These are phyloP conservation scores for Verticillium dahliae DNA, from an alignment of 2,329 filamentous ascomycete species.

Conservation along the genomic window DNA sequence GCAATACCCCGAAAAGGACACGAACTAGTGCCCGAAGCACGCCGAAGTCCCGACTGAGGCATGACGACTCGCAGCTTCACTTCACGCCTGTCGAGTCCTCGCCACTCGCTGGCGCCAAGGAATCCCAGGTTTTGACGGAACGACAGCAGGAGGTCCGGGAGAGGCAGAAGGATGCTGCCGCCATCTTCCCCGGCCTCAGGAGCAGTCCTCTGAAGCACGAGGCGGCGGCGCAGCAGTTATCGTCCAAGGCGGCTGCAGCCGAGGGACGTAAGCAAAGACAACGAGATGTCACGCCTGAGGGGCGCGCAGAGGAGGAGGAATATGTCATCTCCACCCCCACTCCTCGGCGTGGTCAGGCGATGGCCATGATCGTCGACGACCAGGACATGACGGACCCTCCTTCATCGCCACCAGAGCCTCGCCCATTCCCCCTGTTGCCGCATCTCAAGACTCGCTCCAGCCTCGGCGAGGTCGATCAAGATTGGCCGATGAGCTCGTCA, in stretches of 20 bases:
- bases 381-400: constrained; percentile 45
- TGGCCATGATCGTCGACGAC: constrained; percentile 39
- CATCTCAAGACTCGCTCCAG: constrained; percentile 45
- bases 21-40: constrained; percentile 3
- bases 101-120: constrained; percentile 38
- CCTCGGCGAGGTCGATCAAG: constrained; percentile 31
- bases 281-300: constrained; percentile 40
- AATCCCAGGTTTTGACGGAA: constrained; percentile 73
- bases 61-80: constrained; percentile 77
- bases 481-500: constrained; percentile 51
- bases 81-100: constrained; percentile 65
- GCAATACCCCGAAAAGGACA: constrained; percentile 14
- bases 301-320: constrained; percentile 36
- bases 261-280: constrained; percentile 12
- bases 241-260: constrained; percentile 1
- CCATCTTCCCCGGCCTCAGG: constrained; percentile 61
- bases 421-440: constrained; percentile 43
- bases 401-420: constrained; percentile 52
- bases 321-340: constrained; percentile 55
- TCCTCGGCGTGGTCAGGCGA: constrained; percentile 45
- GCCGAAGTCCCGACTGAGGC: constrained; percentile 51
- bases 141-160: constrained; percentile 72
- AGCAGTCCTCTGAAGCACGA: constrained; percentile 37
- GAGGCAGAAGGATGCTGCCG: constrained; percentile 57
- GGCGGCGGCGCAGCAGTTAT: constrained; percentile 7